Conservation (phyloP, 2,329 filamentous ascomycete species). For the Diaporthe australafricana region DNA sequence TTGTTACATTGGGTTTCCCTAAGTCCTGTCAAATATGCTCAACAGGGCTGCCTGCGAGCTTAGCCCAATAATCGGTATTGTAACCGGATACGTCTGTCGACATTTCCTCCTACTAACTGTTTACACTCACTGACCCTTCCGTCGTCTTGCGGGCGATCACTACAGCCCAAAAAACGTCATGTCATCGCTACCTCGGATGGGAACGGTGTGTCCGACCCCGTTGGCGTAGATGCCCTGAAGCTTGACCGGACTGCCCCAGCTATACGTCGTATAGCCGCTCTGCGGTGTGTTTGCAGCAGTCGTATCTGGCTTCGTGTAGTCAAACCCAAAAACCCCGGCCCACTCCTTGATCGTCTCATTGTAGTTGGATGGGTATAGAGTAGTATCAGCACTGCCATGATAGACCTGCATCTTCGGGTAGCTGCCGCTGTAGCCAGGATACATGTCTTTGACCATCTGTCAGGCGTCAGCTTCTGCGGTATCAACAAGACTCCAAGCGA, state of each 20-base stretch:
- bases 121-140: background rate
- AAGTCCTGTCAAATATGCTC: background rate
- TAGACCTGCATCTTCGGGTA: slow-evolving; percentile 55
- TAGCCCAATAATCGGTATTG: background rate
- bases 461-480: slow-evolving; percentile 36
- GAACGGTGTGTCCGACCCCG: slow-evolving; percentile 44
- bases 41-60: background rate
- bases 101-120: background rate
- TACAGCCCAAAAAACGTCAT: slow-evolving; percentile 49
- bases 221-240: slow-evolving; percentile 48
- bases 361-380: slow-evolving; percentile 52
- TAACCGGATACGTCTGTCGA: background rate
- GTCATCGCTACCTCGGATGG: slow-evolving; percentile 42
- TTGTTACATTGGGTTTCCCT: background rate
- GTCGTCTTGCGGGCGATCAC: background rate
- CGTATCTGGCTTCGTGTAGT: slow-evolving; percentile 32
- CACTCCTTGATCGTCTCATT: slow-evolving; percentile 58
- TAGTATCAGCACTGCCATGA: slow-evolving; percentile 57
- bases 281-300: slow-evolving; percentile 49
- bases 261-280: slow-evolving; percentile 52
- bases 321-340: slow-evolving; percentile 53
- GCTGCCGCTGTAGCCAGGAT: slow-evolving; percentile 60
- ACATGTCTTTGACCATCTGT: slow-evolving; percentile 56
- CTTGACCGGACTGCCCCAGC: slow-evolving; percentile 50
- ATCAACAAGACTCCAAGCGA: background rate